These are phyloP conservation scores for Quercus robur DNA, from an alignment of 306 rosid species.

Conservation along the genomic window DNA sequence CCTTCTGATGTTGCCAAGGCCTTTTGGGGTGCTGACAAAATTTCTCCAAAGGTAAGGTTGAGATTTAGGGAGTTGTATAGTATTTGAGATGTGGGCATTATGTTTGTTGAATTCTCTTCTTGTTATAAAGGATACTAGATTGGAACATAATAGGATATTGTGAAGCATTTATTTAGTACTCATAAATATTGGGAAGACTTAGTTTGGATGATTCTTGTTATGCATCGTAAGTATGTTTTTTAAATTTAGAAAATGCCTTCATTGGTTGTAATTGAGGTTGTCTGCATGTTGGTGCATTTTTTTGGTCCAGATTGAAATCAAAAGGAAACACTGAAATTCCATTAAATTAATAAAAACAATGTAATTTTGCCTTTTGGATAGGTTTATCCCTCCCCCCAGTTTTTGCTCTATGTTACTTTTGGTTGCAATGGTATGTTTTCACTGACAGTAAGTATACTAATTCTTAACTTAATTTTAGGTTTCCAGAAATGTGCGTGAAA, in stretches of 20 bases:
- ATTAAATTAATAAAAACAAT: neutral
- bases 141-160: neutral
- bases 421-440: conserved; percentile 9
- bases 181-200: neutral
- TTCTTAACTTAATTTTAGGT: conserved; percentile 43
- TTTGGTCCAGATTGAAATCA: neutral
- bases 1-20: conserved; percentile 92
- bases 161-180: neutral
- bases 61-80: neutral
- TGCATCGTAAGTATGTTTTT: neutral
- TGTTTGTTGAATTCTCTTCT: neutral
- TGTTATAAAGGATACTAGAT: neutral
- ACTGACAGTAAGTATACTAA: conserved; percentile 17
- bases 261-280: neutral
- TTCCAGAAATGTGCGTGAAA: conserved; percentile 76
- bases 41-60: conserved; percentile 85
- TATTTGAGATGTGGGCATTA: neutral
- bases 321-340: neutral
- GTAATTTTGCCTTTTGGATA: neutral
- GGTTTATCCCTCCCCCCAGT: neutral
- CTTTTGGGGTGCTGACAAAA: conserved; percentile 77
- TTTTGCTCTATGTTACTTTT: neutral
- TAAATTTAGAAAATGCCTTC: neutral
- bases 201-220: neutral
- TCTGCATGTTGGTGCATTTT: neutral